Evolutionary conservation across 2,329 filamentous ascomycete species (phyloP), one percentile per base, ranked within the genome.

Genomic region (Clarireedia monteithiana): DNA sequence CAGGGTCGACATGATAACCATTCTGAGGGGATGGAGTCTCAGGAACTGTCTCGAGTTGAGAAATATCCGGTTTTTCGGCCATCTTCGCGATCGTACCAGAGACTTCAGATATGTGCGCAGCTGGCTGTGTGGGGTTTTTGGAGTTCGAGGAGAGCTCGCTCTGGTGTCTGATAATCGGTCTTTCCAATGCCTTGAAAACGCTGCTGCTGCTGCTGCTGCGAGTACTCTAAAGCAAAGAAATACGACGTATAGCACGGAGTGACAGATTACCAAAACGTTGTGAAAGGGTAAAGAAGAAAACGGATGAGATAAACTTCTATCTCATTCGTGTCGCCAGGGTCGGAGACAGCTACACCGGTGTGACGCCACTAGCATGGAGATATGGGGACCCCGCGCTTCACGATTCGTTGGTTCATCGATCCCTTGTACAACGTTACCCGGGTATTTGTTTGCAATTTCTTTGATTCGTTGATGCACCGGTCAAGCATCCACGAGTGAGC

Each of bases 371-470:
- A 6, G 15, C 23, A 14, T 17, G 9, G 2, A 7, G 49, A 51
- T 44, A 23, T 53, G 50, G 50, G 36, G 50, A 48, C 40, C 27
- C 50, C 50, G 17, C 40, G 40, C n/a, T 53, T 45, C 14, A 14
- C 17, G n/a, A 47, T 53, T 48, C 23, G 27, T 36, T 14, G 17
- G 26, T 24, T 10, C 15, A 9, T n/a, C 12, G 26, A 14, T n/a
- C 20, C 20, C 27, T 9, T 3, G 4, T 9, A n/a, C 6, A 14
- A 24, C 12, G 6, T n/a, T 26, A 12, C 17, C 10, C 40, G 17
- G 7, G 1, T 15, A 12, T n/a, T 12, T 4, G 30, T 12, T 34
- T 12, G 4, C 30, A 34, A 34, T 34, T 34, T 3, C 9, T 23
- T 47, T 38, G 26, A 51, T 51, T 51, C 23, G 46, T 20, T 12